A percentile compares a stretch with the other conserved stretches of the same genome.
Evolutionary conservation across 148 eudicot genomes (phyloP).

Genomic region (Talinum fruticosum): DNA sequence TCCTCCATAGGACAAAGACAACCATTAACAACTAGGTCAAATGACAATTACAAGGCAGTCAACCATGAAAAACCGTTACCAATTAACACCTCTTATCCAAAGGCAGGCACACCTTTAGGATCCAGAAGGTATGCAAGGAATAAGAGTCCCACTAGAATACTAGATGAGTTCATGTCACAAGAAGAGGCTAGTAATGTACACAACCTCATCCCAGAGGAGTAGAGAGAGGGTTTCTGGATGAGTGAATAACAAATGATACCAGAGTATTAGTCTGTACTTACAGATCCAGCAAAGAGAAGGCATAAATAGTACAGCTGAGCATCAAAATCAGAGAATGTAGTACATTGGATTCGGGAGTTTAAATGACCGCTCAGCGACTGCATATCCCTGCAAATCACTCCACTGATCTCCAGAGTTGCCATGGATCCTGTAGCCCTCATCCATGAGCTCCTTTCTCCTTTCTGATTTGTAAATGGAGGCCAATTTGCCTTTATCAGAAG

Average conservation of each 20-base stretch:
- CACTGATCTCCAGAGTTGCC: conserved; percentile 95
- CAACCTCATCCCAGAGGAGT: not conserved
- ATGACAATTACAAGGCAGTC: no score
- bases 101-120: no score
- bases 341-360: conserved; percentile 89
- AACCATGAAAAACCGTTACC: no score
- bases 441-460: conserved; percentile 61
- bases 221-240: not conserved
- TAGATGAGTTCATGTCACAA: no score
- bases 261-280: not conserved
- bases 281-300: conserved; percentile 2
- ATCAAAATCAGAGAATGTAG: conserved; percentile 43
- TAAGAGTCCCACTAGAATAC: no score
- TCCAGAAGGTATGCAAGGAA: no score
- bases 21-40: no score
- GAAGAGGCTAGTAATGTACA: no score
- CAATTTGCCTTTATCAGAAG: conserved; percentile 45
- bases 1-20: no score
- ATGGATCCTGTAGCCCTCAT: conserved; percentile 60
- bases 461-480: conserved; percentile 72
- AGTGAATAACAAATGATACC: not conserved
- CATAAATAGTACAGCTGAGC: not conserved
- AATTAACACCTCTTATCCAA: no score
- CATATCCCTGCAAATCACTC: conserved; percentile 80
- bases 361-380: conserved; percentile 66